Base-by-base conservation (phyloP, 176 grass and related monocot species). In the Stipa capillata region DNA sequence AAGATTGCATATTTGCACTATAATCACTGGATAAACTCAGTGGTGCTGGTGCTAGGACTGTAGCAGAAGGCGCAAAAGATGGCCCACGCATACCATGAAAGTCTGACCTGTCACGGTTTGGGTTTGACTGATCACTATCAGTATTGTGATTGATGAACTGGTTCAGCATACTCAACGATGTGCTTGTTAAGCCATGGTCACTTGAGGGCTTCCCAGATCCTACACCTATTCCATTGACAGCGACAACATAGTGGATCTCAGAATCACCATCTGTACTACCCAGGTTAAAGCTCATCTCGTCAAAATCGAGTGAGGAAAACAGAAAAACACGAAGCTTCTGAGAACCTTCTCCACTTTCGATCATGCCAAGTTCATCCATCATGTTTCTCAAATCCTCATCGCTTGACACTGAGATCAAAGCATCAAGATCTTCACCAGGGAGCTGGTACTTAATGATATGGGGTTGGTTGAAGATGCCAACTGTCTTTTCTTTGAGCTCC, bases 311-410 rank as follows among this genome's bases (percentile, higher is more conserved):
- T 25, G 84, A 91, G 63, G 92, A 85, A 83, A 99, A 87, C 5
- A 99, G 86, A 32, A 99, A 99, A 45, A 99, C 81, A 50, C 97
- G 89, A 49, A 95, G 88, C 56, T 99, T 99, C 72, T 93, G 97
- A 53, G 87, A 91, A 13, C 92, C 92, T 74, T 88, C 88, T 17
- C 78, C 77, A 66, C 47, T 82, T n/a, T 93, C 92, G 83, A 93
- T 63, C 40, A 99, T 65, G 42, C 84, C 82, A 12, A 89, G 93
- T 1, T 70, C 66, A 70, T 70, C 66, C 66, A 70, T 70, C 66
- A 70, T 70, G 66, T 70, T 70, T 43, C 41, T 70, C 66, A 70
- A 48, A 20, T 70, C 66, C 43, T 70, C 66, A 25, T 70, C 66
- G 1, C 66, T 42, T 0, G 66, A 70, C 7, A 70, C 66, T 15